phyloP scores from a whole-genome alignment of 164 flowering plant genomes.

The Liquidambar formosana region DNA sequence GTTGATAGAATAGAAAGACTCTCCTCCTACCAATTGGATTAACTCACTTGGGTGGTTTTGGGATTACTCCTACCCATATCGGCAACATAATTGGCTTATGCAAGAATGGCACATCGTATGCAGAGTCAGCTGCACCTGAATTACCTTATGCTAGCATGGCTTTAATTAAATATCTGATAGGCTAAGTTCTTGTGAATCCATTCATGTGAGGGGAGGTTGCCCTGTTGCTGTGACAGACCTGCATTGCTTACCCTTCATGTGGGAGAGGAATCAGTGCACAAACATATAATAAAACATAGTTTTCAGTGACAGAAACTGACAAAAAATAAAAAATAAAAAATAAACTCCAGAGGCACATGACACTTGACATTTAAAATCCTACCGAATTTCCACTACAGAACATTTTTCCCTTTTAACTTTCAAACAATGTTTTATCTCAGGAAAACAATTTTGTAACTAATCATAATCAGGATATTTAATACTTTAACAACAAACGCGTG shows the following conservation, averaged over 20 bases:
- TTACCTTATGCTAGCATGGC: no score
- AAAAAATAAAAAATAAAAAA: no score
- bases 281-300: slow-evolving; percentile 2
- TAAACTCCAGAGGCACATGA: slow-evolving; percentile 22
- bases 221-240: neutral
- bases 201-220: slow-evolving; percentile 20
- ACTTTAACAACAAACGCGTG: neutral
- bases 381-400: neutral
- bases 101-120: no score
- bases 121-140: no score
- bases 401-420: slow-evolving; percentile 5
- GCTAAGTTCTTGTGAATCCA: neutral
- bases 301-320: slow-evolving; percentile 13
- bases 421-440: no score
- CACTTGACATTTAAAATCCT: neutral
- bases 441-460: no score
- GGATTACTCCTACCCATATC: no score
- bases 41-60: no score
- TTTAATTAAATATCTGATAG: no score
- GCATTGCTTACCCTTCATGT: slow-evolving; percentile 12
- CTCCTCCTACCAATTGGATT: no score
- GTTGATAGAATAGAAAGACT: no score
- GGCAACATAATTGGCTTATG: no score
- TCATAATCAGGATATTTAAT: neutral
- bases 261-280: slow-evolving; percentile 25